These are phyloP conservation scores for Fusarium denticulatum DNA, from an alignment of 2,329 filamentous ascomycete species.

Conservation along the genomic window DNA sequence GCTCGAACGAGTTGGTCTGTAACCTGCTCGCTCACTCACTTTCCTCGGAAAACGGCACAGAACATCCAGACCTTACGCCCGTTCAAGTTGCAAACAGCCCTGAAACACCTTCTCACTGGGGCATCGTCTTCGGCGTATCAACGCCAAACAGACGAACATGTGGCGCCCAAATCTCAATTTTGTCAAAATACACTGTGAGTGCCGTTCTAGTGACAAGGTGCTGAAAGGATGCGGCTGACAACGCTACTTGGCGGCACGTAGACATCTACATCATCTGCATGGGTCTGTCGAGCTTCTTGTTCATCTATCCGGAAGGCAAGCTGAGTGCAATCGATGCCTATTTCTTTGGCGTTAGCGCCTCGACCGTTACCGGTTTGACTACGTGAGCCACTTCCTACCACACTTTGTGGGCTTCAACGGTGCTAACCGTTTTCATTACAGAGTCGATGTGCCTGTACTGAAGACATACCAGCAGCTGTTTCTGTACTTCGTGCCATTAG, in stretches of 20 bases:
- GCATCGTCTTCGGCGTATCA: constrained; percentile 11
- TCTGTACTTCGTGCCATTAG: constrained; percentile 59
- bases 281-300: constrained; percentile 33
- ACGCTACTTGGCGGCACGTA: constrained; percentile 5
- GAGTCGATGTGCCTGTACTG: constrained; percentile 60
- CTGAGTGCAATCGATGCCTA: constrained; percentile 56
- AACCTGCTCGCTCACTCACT: background rate
- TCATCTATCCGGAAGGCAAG: constrained; percentile 39
- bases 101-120: background rate
- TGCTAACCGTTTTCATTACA: constrained; percentile 38
- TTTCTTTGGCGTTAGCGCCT: constrained; percentile 60
- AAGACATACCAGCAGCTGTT: constrained; percentile 62
- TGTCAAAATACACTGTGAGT: constrained; percentile 43
- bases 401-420: background rate
- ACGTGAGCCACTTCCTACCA: constrained; percentile 48
- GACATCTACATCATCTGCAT: constrained; percentile 42
- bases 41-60: constrained; percentile 24
- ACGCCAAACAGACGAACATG: constrained; percentile 24
- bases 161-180: constrained; percentile 42
- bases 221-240: constrained; percentile 14
- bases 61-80: constrained; percentile 1
- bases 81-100: constrained; percentile 2
- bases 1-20: constrained; percentile 18
- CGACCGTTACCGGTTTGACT: constrained; percentile 62
- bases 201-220: background rate